phyloP scores from a whole-genome alignment of 257 asterid species.

The Solanum lignicaule region DNA sequence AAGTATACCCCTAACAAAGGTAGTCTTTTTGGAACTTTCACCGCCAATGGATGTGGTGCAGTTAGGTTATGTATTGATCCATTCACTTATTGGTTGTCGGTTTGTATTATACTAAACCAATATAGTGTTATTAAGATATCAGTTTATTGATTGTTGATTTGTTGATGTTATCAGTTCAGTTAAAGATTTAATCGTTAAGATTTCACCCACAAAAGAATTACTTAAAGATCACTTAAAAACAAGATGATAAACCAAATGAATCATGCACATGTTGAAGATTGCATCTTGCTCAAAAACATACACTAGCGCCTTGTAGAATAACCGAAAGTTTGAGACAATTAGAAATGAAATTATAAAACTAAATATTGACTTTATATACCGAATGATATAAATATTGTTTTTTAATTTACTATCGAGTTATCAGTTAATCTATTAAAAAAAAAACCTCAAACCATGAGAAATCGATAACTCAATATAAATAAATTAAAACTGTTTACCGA shows the following conservation, averaged over 20 bases:
- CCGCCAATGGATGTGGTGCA: not conserved
- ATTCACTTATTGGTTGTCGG: too few relatives aligned
- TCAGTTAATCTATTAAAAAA: too few relatives aligned
- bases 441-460: not conserved
- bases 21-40: not conserved
- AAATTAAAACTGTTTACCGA: too few relatives aligned
- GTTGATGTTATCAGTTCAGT: accelerated
- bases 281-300: not conserved
- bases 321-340: not conserved
- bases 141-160: not conserved
- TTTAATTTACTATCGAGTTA: not conserved
- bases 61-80: too few relatives aligned
- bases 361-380: too few relatives aligned
- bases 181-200: accelerated
- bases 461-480: not conserved
- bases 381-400: too few relatives aligned
- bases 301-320: not conserved
- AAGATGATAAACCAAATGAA: too few relatives aligned
- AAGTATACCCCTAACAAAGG: too few relatives aligned
- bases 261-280: not conserved
- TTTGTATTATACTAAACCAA: too few relatives aligned
- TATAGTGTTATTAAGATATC: not conserved
- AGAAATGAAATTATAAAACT: too few relatives aligned
- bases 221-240: too few relatives aligned
- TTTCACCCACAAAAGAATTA: too few relatives aligned